A percentile compares a stretch with the other conserved stretches of the same genome.
These are phyloP conservation scores for Davidsoniella neocaledoniae DNA, from an alignment of 2,329 filamentous ascomycete genomes.

Conservation along the genomic window DNA sequence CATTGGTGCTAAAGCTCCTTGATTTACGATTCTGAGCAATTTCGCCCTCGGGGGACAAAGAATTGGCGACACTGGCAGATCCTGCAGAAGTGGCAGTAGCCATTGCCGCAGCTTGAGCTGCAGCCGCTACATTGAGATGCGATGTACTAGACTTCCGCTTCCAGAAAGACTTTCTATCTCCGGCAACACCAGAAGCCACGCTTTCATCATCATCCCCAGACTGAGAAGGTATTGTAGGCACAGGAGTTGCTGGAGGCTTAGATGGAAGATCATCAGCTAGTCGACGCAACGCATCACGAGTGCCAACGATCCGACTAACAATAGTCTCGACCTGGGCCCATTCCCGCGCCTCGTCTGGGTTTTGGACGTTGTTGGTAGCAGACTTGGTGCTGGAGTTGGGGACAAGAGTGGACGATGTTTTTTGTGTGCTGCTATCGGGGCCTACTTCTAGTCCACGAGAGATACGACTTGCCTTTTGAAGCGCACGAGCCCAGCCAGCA, in stretches of 20 bases:
- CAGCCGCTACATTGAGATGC: slow-evolving; percentile 20
- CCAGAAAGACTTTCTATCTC: slow-evolving; percentile 55
- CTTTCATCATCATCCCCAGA: slow-evolving; percentile 28
- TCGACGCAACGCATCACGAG: slow-evolving; percentile 71
- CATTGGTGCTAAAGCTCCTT: slow-evolving; percentile 28
- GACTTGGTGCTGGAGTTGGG: slow-evolving; percentile 11
- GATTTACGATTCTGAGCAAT: slow-evolving; percentile 21
- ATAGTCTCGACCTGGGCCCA: slow-evolving; percentile 78
- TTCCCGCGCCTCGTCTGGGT: slow-evolving; percentile 52
- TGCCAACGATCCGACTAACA: slow-evolving; percentile 72
- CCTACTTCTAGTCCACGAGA: slow-evolving; percentile 35
- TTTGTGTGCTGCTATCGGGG: slow-evolving; percentile 14
- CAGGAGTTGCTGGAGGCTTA: slow-evolving; percentile 30
- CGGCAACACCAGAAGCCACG: slow-evolving; percentile 1
- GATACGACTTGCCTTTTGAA: slow-evolving; percentile 64
- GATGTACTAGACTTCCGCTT: slow-evolving; percentile 61
- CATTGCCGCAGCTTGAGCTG: slow-evolving; percentile 21
- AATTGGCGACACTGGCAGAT: slow-evolving; percentile 20
- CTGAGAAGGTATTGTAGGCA: slow-evolving; percentile 20
- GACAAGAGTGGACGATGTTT: slow-evolving; percentile 5
- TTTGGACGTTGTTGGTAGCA: slow-evolving; percentile 18
- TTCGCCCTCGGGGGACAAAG: slow-evolving; percentile 19
- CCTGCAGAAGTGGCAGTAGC: slow-evolving; percentile 23
- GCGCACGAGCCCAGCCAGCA: slow-evolving; percentile 65
- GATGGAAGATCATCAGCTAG: slow-evolving; percentile 70